Conservation (phyloP, 2,329 filamentous ascomycete genomes). For the Arthrinium puccinioides region DNA sequence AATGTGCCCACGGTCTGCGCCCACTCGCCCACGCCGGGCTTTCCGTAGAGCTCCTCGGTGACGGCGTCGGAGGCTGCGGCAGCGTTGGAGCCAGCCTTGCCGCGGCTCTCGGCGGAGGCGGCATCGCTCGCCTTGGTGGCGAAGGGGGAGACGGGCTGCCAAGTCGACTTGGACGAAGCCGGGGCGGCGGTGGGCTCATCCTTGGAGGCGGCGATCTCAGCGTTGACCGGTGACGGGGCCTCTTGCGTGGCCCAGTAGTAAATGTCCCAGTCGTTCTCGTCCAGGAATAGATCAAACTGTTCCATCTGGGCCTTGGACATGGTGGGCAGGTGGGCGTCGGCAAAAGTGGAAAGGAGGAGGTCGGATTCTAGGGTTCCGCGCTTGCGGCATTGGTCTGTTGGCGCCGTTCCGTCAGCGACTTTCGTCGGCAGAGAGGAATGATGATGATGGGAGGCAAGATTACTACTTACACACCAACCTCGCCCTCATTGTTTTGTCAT, state of each 20-base stretch:
- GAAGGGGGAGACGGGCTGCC: conserved; percentile 5
- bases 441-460: not conserved
- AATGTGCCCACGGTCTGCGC: conserved; percentile 93
- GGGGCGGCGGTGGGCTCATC: conserved; percentile 13
- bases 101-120: conserved; percentile 14
- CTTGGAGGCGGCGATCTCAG: conserved; percentile 18
- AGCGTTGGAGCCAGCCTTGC: conserved; percentile 14
- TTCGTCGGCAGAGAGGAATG: not conserved
- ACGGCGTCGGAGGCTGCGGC: conserved; percentile 23
- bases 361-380: conserved; percentile 93
- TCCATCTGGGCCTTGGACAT: conserved; percentile 70
- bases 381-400: conserved; percentile 87
- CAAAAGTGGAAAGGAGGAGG: conserved; percentile 93
- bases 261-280: conserved; percentile 99
- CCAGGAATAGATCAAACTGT: conserved; percentile 87
- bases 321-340: conserved; percentile 63
- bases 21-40: conserved; percentile 68
- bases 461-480: conserved; percentile 62
- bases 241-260: conserved; percentile 99
- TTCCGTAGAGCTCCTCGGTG: conserved; percentile 16
- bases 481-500: conserved; percentile 78
- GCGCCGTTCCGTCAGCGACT: not conserved
- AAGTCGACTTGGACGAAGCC: conserved; percentile 5
- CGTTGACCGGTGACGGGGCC: conserved; percentile 33
- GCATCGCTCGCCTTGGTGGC: conserved; percentile 6